phyloP scores from a whole-genome alignment of 2,329 filamentous ascomycete species.

The Colletotrichum sidae region DNA sequence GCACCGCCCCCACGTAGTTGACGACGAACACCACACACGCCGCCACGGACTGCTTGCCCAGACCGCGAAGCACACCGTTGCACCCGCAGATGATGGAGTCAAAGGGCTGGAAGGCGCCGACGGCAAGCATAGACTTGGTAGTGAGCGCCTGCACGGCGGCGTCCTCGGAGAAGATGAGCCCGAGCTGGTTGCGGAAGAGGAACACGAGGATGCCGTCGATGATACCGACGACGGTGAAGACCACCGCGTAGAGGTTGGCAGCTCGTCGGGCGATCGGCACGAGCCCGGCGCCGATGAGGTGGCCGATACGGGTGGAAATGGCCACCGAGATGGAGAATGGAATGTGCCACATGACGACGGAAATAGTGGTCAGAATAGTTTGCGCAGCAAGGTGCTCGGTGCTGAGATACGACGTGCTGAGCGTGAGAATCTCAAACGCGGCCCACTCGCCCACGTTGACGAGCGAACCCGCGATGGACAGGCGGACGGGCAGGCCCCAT shows the following conservation, averaged over 20 bases:
- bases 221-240: slow-evolving; percentile 47
- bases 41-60: slow-evolving; percentile 52
- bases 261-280: slow-evolving; percentile 47
- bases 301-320: slow-evolving; percentile 55
- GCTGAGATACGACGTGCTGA: slow-evolving; percentile 58
- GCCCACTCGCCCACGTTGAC: slow-evolving; percentile 57
- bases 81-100: slow-evolving; percentile 50
- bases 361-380: slow-evolving; percentile 53
- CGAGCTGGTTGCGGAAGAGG: slow-evolving; percentile 45
- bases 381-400: slow-evolving; percentile 56
- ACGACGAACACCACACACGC: slow-evolving; percentile 50
- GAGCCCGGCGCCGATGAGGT: slow-evolving; percentile 53
- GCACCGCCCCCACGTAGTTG: slow-evolving; percentile 53
- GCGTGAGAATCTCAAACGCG: slow-evolving; percentile 56
- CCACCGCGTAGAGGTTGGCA: slow-evolving; percentile 45
- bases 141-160: slow-evolving; percentile 44
- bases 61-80: slow-evolving; percentile 53
- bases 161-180: slow-evolving; percentile 48
- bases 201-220: slow-evolving; percentile 48
- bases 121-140: slow-evolving; percentile 45
- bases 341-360: slow-evolving; percentile 55
- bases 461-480: slow-evolving; percentile 52
- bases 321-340: slow-evolving; percentile 56
- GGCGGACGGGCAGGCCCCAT: slow-evolving; percentile 54
- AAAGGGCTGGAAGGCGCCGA: slow-evolving; percentile 49